These are phyloP conservation scores for Corylus americana DNA, from an alignment of 306 rosid species.

Conservation along the genomic window DNA sequence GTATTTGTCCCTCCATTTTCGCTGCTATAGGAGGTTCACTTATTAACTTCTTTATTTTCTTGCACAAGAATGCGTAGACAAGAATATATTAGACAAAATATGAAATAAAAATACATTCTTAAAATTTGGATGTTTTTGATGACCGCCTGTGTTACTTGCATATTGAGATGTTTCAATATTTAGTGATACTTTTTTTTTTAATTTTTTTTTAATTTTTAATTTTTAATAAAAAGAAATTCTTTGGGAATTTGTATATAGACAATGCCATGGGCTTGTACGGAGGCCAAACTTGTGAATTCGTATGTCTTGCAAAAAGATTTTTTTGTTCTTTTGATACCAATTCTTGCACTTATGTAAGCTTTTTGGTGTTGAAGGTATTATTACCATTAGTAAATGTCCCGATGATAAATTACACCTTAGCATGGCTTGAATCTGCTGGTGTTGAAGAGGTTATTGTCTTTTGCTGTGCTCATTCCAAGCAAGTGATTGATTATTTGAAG, in stretches of 20 bases:
- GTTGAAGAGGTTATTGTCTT: slow-evolving; percentile 95
- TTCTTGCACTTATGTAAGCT: background rate
- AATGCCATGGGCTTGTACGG: background rate
- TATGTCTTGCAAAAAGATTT: background rate
- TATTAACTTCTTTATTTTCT: too few species aligned
- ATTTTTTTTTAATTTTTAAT: background rate
- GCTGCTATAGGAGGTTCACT: too few species aligned
- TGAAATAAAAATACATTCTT: too few species aligned
- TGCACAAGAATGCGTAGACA: too few species aligned
- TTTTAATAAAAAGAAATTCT: background rate
- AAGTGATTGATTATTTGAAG: slow-evolving; percentile 79
- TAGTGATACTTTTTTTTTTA: background rate
- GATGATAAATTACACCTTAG: slow-evolving; percentile 83
- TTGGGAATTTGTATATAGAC: background rate
- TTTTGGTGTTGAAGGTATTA: slow-evolving; percentile 53
- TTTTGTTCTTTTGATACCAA: background rate
- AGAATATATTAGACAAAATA: too few species aligned
- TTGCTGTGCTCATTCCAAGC: slow-evolving; percentile 90
- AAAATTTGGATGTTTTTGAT: background rate
- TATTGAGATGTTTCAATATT: background rate
- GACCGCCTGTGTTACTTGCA: background rate
- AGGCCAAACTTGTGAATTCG: background rate
- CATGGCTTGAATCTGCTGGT: slow-evolving; percentile 98
- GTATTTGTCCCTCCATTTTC: too few species aligned
- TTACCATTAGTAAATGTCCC: slow-evolving; percentile 86